Percentiles rank a stretch among this genome's conserved stretches.
Conservation (phyloP, 192 early-diverging fungal species). For the Coemansia asiatica region DNA sequence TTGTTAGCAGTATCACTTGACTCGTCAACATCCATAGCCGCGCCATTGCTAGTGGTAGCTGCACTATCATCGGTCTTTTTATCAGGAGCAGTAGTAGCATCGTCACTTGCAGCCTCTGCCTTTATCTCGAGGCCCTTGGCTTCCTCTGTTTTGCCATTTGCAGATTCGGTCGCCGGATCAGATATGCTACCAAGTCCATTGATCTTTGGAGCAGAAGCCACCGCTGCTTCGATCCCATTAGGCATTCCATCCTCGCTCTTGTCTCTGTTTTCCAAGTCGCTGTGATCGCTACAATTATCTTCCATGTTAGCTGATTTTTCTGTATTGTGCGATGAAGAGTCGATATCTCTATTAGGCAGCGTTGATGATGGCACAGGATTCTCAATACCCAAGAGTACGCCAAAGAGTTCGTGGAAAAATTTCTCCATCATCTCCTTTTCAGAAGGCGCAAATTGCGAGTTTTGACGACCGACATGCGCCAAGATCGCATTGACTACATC, state of each 20-base stretch:
- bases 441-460: conserved; percentile 53
- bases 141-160: conserved; percentile 13
- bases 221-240: neutral
- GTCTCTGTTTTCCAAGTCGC: neutral
- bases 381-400: conserved; percentile 47
- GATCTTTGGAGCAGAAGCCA: neutral
- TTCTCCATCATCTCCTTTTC: conserved; percentile 77
- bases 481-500: conserved; percentile 77
- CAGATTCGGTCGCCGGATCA: neutral
- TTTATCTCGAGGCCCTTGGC: neutral
- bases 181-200: neutral
- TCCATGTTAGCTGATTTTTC: neutral
- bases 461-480: conserved; percentile 66
- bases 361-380: conserved; percentile 6
- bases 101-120: neutral
- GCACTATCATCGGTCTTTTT: neutral
- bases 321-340: conserved; percentile 7
- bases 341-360: neutral
- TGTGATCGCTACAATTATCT: neutral
- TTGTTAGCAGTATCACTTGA: neutral
- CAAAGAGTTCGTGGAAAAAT: conserved; percentile 75
- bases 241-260: neutral
- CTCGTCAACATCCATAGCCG: conserved; percentile 9
- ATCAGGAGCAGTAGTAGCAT: conserved; percentile 6
- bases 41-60: neutral